Base-by-base conservation (phyloP, 2,329 filamentous ascomycete genomes). In the Paradendryphiella salina region DNA sequence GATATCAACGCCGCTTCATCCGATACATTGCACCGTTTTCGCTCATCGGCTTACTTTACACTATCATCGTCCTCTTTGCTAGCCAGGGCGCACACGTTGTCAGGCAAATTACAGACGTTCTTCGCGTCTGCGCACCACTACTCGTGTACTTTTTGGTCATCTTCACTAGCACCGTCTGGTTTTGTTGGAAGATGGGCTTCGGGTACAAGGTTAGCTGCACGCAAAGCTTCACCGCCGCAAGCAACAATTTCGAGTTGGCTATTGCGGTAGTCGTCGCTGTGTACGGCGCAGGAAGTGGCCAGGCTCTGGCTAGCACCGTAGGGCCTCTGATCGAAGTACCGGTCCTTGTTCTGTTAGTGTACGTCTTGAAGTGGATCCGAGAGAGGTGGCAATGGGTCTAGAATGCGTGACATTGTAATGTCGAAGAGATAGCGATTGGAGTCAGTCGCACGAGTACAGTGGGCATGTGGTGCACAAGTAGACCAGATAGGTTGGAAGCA, bases 241-340 rank as follows among this genome's bases (percentile, higher is more conserved):
- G 90, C 70, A 96, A 96, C 67, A 96, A 96, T 69, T 96, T 96
- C 65, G 91, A 96, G 76, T 76, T 96, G 18, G 90, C 91, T 0
- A 96, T 96, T 73, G 90, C 90, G 0, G 90, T 96, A 0, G 89
- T 89, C 0, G 85, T 96, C 3, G 87, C 90, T 0, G 87, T 87
- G 0, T 96, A 88, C 73, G 91, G 90, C 0, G 80, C 86, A 0
- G 76, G 87, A 33, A 93, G 88, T 63, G 85, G 91, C 41, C 85
- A 96, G 73, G 90, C 90, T 0, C 76, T 96, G 36, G 90, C 91
- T 0, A 80, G 88, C 6, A 95, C 90, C 0, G 90, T 96, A 0
- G 90, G 90, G 0, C 91, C 91, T 2, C 73, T 96, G 59, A 88
- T 96, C 44, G 90, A 96, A 67, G 90, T 96, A 3, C 90, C 90